Evolutionary conservation across 345 rosid genomes (phyloP).

Genomic region (Citrus sinensis): DNA sequence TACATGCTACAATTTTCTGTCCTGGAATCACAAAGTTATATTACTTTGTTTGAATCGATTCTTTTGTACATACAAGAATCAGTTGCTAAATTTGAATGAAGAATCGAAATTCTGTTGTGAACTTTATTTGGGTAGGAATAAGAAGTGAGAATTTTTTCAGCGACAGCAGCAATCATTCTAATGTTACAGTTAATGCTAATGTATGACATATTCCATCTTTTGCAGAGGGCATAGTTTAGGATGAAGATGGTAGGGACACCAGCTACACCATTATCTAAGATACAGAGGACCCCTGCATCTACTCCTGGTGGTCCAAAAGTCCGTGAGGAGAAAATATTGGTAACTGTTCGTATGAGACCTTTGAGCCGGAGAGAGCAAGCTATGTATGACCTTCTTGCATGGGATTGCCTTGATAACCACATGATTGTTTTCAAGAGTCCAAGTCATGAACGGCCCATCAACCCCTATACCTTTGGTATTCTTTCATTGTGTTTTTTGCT

Average conservation of each 20-base stretch:
- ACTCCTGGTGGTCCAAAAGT: constrained; percentile 63
- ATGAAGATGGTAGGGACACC: constrained; percentile 57
- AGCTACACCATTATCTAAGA: constrained; percentile 62
- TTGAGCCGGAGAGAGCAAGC: constrained; percentile 80
- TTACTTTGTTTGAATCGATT: background rate
- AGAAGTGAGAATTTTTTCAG: background rate
- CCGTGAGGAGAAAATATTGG: constrained; percentile 85
- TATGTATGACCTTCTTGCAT: constrained; percentile 83
- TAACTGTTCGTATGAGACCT: constrained; percentile 83
- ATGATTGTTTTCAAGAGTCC: constrained; percentile 63
- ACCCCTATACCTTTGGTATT: constrained; percentile 60
- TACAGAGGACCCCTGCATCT: constrained; percentile 39
- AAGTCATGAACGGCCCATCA: constrained; percentile 49
- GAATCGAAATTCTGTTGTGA: background rate
- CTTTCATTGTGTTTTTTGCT: background rate
- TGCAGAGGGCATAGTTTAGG: constrained; percentile 14
- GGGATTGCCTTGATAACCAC: constrained; percentile 77
- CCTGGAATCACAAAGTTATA: background rate
- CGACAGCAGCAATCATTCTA: background rate
- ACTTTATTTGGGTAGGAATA: background rate
- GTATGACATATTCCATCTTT: background rate
- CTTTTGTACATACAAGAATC: background rate
- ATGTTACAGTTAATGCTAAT: background rate
- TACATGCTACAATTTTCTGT: background rate
- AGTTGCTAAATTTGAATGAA: background rate